Percentiles rank a stretch among this genome's conserved stretches.
Evolutionary conservation across 345 rosid species (phyloP).

Genomic region (Dipteronia sinensis): DNA sequence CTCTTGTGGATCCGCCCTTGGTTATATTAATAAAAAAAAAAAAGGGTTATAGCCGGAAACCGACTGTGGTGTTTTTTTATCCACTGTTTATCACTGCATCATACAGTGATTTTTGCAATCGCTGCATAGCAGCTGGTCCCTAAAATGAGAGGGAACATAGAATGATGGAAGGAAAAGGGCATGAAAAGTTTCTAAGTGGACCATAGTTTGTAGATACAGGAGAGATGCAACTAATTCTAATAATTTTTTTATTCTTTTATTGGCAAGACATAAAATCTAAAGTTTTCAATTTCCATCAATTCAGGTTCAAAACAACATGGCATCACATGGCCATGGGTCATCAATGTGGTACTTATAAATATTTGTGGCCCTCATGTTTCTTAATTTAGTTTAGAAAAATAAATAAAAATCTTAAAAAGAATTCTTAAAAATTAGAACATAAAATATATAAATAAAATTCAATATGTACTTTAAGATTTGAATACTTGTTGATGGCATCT

Average conservation of each 20-base stretch:
- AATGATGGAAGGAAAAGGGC: too few relatives aligned
- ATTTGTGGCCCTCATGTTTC: background rate
- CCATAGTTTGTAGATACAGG: background rate
- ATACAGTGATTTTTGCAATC: too few relatives aligned
- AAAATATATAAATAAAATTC: background rate
- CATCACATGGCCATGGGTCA: conserved; percentile 2
- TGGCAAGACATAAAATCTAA: conserved; percentile 9
- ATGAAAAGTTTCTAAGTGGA: background rate
- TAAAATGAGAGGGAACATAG: background rate
- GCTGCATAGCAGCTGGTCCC: too few relatives aligned
- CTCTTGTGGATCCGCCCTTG: too few relatives aligned
- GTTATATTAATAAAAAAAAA: too few relatives aligned
- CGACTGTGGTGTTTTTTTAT: too few relatives aligned
- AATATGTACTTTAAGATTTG: too few relatives aligned
- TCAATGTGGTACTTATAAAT: background rate
- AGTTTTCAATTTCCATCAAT: background rate
- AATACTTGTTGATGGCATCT: background rate
- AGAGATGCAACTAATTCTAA: background rate
- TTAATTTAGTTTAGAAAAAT: too few relatives aligned
- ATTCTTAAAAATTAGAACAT: background rate
- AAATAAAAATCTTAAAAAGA: too few relatives aligned
- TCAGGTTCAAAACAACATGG: conserved; percentile 1
- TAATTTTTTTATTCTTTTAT: background rate
- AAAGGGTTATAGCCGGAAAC: too few relatives aligned
- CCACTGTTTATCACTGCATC: too few relatives aligned